These are phyloP conservation scores for Epichloe typhina DNA, from an alignment of 2,329 filamentous ascomycete species.

Conservation along the genomic window DNA sequence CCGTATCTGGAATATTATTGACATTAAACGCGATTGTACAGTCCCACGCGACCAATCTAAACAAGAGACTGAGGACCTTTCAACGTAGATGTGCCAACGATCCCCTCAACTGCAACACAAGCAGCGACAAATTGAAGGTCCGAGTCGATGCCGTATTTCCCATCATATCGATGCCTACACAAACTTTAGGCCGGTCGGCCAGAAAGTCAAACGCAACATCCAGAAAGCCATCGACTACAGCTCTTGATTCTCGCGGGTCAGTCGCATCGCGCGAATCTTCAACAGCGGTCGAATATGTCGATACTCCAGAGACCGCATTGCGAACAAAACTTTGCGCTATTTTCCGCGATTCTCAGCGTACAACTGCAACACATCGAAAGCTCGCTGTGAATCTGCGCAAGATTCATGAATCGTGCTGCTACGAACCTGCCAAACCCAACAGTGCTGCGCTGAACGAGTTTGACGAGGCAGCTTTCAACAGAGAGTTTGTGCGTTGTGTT, in stretches of 20 bases:
- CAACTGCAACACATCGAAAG: constrained; percentile 81
- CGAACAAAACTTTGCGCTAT: constrained; percentile 60
- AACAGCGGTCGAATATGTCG: constrained; percentile 60
- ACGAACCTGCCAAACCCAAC: constrained; percentile 42
- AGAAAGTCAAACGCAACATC: constrained; percentile 30
- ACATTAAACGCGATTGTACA: constrained; percentile 11
- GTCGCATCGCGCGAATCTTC: constrained; percentile 34
- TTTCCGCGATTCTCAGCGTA: constrained; percentile 75
- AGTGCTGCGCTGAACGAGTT: constrained; percentile 50
- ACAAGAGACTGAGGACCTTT: constrained; percentile 9
- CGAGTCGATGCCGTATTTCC: background rate
- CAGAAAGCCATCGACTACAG: constrained; percentile 25
- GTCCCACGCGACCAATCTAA: constrained; percentile 14
- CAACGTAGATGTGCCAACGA: background rate
- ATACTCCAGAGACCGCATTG: constrained; percentile 56
- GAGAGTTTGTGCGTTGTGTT: constrained; percentile 72
- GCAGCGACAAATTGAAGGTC: background rate
- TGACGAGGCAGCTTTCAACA: constrained; percentile 76
- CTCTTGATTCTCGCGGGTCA: constrained; percentile 28
- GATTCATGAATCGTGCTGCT: constrained; percentile 74
- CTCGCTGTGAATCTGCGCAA: constrained; percentile 78
- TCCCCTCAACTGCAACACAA: background rate
- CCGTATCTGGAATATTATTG: constrained; percentile 21
- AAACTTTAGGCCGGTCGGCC: constrained; percentile 32
- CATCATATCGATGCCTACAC: constrained; percentile 31